Evolutionary conservation across 75 land plant species (phyloP).

Genomic region (Isoetes taiwanensis): DNA sequence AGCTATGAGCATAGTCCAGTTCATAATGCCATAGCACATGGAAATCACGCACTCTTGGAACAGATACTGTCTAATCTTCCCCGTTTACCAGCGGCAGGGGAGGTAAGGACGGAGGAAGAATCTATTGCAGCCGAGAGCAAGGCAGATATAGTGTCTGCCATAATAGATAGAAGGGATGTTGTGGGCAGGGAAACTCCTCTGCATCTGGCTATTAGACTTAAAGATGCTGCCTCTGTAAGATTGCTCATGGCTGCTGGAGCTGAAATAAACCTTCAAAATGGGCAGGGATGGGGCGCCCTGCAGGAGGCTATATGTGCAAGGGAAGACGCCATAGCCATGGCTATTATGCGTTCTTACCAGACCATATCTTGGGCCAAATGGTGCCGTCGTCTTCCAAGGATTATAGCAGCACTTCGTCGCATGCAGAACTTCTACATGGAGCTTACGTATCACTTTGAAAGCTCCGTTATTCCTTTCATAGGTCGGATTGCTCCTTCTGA

Average conservation of each 20-base stretch:
- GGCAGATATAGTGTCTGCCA: slow-evolving; percentile 34
- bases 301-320: slow-evolving; percentile 34
- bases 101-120: slow-evolving; percentile 32
- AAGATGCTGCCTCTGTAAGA: slow-evolving; percentile 13
- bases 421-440: slow-evolving; percentile 57
- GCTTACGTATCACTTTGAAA: slow-evolving; percentile 45
- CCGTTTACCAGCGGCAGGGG: slow-evolving; percentile 21
- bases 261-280: slow-evolving; percentile 45
- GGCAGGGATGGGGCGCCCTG: slow-evolving; percentile 41
- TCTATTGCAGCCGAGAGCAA: slow-evolving; percentile 26
- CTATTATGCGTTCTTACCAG: slow-evolving; percentile 28
- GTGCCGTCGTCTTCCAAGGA: slow-evolving; percentile 41
- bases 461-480: slow-evolving; percentile 48
- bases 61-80: slow-evolving; percentile 32
- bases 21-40: slow-evolving; percentile 33
- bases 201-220: slow-evolving; percentile 39
- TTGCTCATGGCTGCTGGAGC: slow-evolving; percentile 38
- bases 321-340: slow-evolving; percentile 13
- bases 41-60: slow-evolving; percentile 22
- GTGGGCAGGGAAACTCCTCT: slow-evolving; percentile 38
- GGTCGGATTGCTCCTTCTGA: slow-evolving; percentile 46
- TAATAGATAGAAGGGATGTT: slow-evolving; percentile 45
- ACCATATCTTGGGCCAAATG: slow-evolving; percentile 23
- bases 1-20: slow-evolving; percentile 45
- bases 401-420: slow-evolving; percentile 27